Evolutionary conservation across 2,329 filamentous ascomycete species (phyloP).

Genomic region (Aspergillus phoenicis): DNA sequence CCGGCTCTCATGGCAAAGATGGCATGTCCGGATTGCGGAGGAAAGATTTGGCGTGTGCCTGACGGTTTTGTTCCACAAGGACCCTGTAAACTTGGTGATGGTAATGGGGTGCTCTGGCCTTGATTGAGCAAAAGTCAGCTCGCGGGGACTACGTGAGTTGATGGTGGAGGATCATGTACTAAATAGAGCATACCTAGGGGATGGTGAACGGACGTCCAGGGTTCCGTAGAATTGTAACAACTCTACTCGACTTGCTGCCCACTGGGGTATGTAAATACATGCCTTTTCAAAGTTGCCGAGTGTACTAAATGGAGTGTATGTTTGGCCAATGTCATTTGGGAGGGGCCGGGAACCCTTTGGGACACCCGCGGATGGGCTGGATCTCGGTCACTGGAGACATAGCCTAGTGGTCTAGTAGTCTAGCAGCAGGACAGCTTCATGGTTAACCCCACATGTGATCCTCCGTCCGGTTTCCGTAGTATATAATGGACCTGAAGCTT

Average conservation of each 20-base stretch:
- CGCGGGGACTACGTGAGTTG: neutral
- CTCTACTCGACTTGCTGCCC: too few relatives aligned
- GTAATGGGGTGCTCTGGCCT: neutral
- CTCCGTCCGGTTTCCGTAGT: constrained; percentile 2
- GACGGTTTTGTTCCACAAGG: neutral
- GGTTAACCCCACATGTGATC: constrained; percentile 25
- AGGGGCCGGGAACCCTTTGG: neutral
- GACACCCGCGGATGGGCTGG: neutral
- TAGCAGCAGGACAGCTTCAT: constrained; percentile 4
- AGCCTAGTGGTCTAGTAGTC: neutral
- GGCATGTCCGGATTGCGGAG: neutral
- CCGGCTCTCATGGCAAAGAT: neutral
- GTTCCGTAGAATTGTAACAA: too few relatives aligned
- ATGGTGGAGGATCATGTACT: too few relatives aligned
- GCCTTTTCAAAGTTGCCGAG: too few relatives aligned
- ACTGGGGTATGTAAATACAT: too few relatives aligned
- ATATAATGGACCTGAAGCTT: constrained; percentile 1
- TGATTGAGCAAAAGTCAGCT: neutral
- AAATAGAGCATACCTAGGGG: too few relatives aligned
- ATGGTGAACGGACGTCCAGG: too few relatives aligned
- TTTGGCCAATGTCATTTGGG: neutral
- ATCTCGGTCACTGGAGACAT: neutral
- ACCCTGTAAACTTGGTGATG: neutral
- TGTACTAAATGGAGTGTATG: too few relatives aligned
- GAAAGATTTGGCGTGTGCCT: neutral